Percentiles rank a stretch among this genome's conserved stretches.
Evolutionary conservation across 176 grass and related monocot genomes (phyloP).

Genomic region (Aegilops sharonensis): DNA sequence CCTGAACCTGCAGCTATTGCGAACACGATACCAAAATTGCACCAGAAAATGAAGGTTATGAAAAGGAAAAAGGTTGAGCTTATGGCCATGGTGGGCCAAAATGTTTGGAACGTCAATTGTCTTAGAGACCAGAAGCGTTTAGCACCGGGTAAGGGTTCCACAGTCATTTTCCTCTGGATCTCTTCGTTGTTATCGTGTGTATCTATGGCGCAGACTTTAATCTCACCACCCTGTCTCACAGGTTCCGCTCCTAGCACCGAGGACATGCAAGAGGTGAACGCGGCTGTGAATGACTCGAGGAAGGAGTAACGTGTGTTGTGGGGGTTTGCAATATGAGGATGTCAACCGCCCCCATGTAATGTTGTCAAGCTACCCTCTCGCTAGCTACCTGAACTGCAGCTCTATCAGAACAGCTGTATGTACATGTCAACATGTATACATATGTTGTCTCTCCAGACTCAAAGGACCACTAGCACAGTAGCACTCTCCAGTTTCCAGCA

Average conservation of each 20-base stretch:
- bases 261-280: conserved; percentile 28
- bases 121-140: conserved; percentile 13
- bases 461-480: background rate
- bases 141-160: background rate
- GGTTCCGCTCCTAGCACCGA: background rate
- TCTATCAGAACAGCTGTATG: background rate
- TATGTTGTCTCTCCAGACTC: background rate
- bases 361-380: conserved; percentile 12
- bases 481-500: background rate
- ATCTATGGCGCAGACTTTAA: background rate
- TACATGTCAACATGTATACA: background rate
- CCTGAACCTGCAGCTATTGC: conserved; percentile 31
- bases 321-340: background rate
- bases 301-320: conserved; percentile 1
- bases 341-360: background rate
- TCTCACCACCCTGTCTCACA: background rate
- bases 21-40: conserved; percentile 31
- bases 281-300: background rate
- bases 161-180: background rate
- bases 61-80: conserved; percentile 22
- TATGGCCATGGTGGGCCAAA: background rate
- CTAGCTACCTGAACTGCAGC: conserved; percentile 14
- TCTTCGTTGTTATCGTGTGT: background rate
- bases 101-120: background rate
- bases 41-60: conserved; percentile 34